These are phyloP conservation scores for Niveomyces coronatus DNA, from an alignment of 2,329 filamentous ascomycete species.

Conservation along the genomic window DNA sequence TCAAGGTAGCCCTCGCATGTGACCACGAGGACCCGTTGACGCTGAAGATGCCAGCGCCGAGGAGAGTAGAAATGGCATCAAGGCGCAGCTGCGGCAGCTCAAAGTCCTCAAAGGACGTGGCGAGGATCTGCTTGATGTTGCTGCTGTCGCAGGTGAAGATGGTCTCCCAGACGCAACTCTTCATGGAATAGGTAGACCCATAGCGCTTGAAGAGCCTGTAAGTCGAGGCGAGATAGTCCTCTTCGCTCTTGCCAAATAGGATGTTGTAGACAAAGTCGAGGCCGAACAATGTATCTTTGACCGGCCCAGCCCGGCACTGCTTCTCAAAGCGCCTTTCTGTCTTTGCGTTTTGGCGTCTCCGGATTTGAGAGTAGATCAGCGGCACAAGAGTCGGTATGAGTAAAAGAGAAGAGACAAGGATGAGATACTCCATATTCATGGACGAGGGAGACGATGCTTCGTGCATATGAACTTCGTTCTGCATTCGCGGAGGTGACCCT, in stretches of 20 bases:
- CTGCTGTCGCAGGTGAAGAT: constrained; percentile 33
- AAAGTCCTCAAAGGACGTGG: constrained; percentile 42
- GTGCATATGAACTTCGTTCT: too few relatives aligned
- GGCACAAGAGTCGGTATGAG: constrained; percentile 10
- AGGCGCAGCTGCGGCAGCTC: constrained; percentile 26
- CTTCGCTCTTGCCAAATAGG: constrained; percentile 17
- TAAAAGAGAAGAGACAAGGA: background rate
- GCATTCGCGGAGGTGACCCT: too few relatives aligned
- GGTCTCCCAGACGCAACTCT: constrained; percentile 22
- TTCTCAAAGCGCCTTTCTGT: constrained; percentile 16
- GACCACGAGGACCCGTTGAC: constrained; percentile 37
- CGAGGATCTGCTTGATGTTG: constrained; percentile 46
- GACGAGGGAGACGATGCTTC: too few relatives aligned
- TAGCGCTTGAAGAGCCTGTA: constrained; percentile 18
- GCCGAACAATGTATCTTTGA: constrained; percentile 23
- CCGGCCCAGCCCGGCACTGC: constrained; percentile 14
- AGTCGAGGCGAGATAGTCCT: constrained; percentile 20
- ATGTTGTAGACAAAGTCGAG: constrained; percentile 25
- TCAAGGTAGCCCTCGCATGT: constrained; percentile 28
- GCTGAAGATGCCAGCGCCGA: constrained; percentile 39
- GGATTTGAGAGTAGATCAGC: constrained; percentile 13
- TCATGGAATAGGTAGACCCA: constrained; percentile 23
- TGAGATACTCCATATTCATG: background rate
- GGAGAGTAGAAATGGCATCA: constrained; percentile 26
- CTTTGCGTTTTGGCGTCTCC: constrained; percentile 1